phyloP scores from a whole-genome alignment of 257 asterid species.

The Scutellaria galericulata region DNA sequence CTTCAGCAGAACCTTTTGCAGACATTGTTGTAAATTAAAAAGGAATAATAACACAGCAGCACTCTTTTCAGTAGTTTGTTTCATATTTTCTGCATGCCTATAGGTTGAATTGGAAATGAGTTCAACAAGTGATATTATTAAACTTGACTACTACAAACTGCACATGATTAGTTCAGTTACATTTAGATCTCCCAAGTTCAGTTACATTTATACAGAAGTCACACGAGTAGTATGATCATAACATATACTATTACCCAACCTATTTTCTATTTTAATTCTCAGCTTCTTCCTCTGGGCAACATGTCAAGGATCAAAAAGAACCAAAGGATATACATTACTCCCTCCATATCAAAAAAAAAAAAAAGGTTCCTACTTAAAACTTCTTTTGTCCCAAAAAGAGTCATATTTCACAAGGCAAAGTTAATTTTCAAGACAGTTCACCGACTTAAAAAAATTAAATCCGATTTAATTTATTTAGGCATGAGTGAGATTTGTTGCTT shows the following conservation, averaged over 20 bases:
- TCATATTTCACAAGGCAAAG: too few relatives aligned
- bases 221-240: background rate
- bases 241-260: background rate
- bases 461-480: too few relatives aligned
- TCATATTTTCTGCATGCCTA: background rate
- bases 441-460: too few relatives aligned
- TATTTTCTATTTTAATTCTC: too few relatives aligned
- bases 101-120: background rate
- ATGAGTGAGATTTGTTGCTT: too few relatives aligned
- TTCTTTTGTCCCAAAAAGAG: too few relatives aligned
- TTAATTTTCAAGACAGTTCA: too few relatives aligned
- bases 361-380: too few relatives aligned
- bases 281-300: too few relatives aligned
- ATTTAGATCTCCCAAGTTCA: conserved; percentile 16
- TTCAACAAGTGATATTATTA: conserved; percentile 3
- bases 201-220: background rate
- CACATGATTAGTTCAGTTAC: background rate
- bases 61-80: background rate
- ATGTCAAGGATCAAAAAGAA: too few relatives aligned
- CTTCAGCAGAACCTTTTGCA: conserved; percentile 12
- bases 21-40: background rate
- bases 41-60: background rate
- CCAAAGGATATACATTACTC: too few relatives aligned
- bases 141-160: background rate
- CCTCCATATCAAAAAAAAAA: too few relatives aligned